Base-by-base conservation (phyloP, 192 early-diverging fungal genomes). In the Cladochytrium replicatum region DNA sequence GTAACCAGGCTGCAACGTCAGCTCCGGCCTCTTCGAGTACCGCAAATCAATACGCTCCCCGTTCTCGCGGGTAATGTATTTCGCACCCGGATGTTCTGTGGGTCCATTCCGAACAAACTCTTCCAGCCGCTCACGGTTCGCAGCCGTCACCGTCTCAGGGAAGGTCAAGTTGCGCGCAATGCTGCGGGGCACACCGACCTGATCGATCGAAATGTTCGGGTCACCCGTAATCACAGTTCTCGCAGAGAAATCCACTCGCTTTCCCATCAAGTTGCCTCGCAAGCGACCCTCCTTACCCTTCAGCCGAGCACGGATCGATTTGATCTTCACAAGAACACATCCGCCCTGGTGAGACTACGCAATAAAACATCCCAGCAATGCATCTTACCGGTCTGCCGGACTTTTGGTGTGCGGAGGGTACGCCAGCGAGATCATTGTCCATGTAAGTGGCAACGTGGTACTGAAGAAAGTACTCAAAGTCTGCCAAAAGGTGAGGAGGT, bases 381-480 rank as follows among this genome's bases (percentile, higher is more conserved):
- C 4, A 29, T 54, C 70, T 67, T 72, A 76, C 74, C 43, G 87
- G 87, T 67, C 88, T 73, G 28, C 85, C 85, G 30, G 80, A 83
- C 58, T 88, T 89, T 61, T 91, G 88, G 50, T 82, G 56, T 39
- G 88, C 85, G 64, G 80, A 80, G 8, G 88, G 88, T 58, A 89
- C 75, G 31, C 88, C 88, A 27, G 84, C 72, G 48, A 85, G 70
- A 30, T 90, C 88, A 63, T 92, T 92, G 58, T 91, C 88, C 85
- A 92, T 89, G 49, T 85, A 86, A 37, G 86, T 21, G 43, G 92
- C 91, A 38, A 89, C 82, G 59, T 99, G 93, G 68, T 83, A 96
- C 81, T 88, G 89, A 37, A 97, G 69, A 38, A 95, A 60, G 23
- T 78, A 64, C 51, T 92, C 89, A 57, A 85, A 88, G 60, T 99